Evolutionary conservation across 2,329 filamentous ascomycete genomes (phyloP).

Genomic region (Penicillium freii): DNA sequence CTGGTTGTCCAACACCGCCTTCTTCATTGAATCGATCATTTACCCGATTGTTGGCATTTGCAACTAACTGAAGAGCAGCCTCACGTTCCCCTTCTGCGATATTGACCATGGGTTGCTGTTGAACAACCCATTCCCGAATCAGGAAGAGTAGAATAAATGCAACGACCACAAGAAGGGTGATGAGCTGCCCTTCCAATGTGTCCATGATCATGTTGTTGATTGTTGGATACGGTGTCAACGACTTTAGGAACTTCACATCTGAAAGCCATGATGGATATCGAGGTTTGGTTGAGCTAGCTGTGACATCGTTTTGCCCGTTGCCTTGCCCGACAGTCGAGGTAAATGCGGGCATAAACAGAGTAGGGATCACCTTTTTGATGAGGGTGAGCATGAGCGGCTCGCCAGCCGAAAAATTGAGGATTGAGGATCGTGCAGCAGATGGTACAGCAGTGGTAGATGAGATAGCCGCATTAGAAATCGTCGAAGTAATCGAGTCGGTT

Average conservation of each 20-base stretch:
- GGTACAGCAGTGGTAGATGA: conserved; percentile 29
- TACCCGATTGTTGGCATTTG: conserved; percentile 26
- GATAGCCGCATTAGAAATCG: conserved; percentile 25
- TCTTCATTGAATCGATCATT: conserved; percentile 30
- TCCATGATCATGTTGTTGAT: conserved; percentile 79
- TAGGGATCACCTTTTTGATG: conserved; percentile 45
- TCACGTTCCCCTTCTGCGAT: conserved; percentile 59
- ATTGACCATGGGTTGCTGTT: conserved; percentile 92
- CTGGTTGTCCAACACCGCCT: conserved; percentile 12
- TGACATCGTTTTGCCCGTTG: conserved; percentile 27
- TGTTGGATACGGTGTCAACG: conserved; percentile 63
- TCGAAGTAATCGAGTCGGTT: conserved; percentile 24
- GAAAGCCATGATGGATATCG: conserved; percentile 55
- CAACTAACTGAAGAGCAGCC: conserved; percentile 51
- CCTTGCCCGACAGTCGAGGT: conserved; percentile 30
- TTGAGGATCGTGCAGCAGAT: conserved; percentile 37
- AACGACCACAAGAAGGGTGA: conserved; percentile 85
- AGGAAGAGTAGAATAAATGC: conserved; percentile 96
- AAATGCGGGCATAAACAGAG: conserved; percentile 34
- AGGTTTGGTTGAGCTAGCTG: conserved; percentile 27
- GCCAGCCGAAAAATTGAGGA: conserved; percentile 42
- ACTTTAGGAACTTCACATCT: conserved; percentile 55
- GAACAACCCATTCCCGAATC: conserved; percentile 95
- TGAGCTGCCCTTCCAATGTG: conserved; percentile 86
- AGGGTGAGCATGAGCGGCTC: conserved; percentile 50